A percentile compares a stretch with the other conserved stretches of the same genome.
Conservation (phyloP, 768 basidiomycete species). For the Kwoniella sp. region DNA sequence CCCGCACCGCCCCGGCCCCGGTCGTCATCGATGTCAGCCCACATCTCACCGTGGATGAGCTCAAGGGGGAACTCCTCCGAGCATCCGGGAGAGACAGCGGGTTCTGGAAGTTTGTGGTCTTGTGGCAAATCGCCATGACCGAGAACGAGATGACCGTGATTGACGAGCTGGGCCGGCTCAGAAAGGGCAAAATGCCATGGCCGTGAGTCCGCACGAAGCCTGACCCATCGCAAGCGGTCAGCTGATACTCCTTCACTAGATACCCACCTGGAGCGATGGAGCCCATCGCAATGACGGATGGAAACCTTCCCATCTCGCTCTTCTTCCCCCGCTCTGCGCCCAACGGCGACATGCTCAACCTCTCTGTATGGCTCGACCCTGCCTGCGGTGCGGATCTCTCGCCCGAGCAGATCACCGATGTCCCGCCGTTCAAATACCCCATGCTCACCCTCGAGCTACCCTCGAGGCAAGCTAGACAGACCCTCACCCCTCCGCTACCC, state of each 20-base stretch:
- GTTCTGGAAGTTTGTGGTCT: slow-evolving; percentile 15
- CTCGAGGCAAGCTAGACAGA: neutral
- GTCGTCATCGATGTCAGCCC: slow-evolving; percentile 32
- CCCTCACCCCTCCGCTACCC: neutral
- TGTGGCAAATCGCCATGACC: slow-evolving; percentile 48
- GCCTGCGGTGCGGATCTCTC: slow-evolving; percentile 6
- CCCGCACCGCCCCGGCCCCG: slow-evolving; percentile 14
- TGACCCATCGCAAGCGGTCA: neutral
- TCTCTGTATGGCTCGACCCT: slow-evolving; percentile 43
- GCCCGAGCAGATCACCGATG: neutral
- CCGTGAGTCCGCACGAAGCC: slow-evolving; percentile 29
- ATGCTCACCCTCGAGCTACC: slow-evolving; percentile 22
- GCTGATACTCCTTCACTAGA: slow-evolving; percentile 9
- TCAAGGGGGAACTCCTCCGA: slow-evolving; percentile 33
- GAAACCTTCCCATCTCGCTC: slow-evolving; percentile 18
- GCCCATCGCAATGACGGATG: slow-evolving; percentile 28
- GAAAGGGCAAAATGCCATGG: slow-evolving; percentile 47
- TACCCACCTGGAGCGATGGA: slow-evolving; percentile 44
- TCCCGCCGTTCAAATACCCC: slow-evolving; percentile 38
- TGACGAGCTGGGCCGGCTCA: slow-evolving; percentile 40
- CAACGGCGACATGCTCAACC: slow-evolving; percentile 32
- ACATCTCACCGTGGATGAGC: slow-evolving; percentile 23
- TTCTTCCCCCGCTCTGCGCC: slow-evolving; percentile 35
- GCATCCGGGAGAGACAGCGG: slow-evolving; percentile 24
- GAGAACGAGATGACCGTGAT: slow-evolving; percentile 44